These are phyloP conservation scores for Nemania sp. DNA, from an alignment of 2,329 filamentous ascomycete species.

Conservation along the genomic window DNA sequence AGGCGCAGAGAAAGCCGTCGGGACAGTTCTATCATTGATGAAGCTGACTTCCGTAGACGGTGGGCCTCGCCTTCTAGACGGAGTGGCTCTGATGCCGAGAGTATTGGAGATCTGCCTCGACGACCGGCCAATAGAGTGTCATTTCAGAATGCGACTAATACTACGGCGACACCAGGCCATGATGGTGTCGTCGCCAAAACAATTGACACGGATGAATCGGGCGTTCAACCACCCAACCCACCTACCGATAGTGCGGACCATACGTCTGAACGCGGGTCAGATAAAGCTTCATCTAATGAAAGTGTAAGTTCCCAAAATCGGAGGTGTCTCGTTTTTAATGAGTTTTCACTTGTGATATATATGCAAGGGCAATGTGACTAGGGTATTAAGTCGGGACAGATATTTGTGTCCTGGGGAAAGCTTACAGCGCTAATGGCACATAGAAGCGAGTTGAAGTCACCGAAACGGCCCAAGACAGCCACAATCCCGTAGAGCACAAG, in stretches of 20 bases:
- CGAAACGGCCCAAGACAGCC: background rate
- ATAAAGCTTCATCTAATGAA: background rate
- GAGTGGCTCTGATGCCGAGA: conserved; percentile 4
- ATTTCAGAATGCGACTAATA: background rate
- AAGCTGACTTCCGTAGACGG: background rate
- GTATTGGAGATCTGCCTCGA: conserved; percentile 1
- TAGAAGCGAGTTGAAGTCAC: conserved; percentile 1
- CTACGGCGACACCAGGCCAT: background rate
- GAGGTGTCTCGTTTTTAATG: background rate
- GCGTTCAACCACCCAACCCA: background rate
- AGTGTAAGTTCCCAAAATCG: conserved; percentile 6
- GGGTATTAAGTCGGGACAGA: background rate
- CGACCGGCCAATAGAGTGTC: conserved; percentile 6
- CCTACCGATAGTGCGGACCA: background rate
- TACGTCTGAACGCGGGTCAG: background rate
- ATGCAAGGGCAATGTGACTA: background rate
- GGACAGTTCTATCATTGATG: background rate
- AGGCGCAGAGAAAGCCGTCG: conserved; percentile 10
- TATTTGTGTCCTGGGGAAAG: background rate
- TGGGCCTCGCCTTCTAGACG: conserved; percentile 8
- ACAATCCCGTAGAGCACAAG: background rate
- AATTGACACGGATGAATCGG: background rate
- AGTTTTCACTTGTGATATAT: background rate
- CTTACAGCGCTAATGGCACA: conserved; percentile 7
- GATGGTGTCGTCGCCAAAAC: background rate